Base-by-base conservation (phyloP, 106 monocot genomes). In the Apostasia ramifera region DNA sequence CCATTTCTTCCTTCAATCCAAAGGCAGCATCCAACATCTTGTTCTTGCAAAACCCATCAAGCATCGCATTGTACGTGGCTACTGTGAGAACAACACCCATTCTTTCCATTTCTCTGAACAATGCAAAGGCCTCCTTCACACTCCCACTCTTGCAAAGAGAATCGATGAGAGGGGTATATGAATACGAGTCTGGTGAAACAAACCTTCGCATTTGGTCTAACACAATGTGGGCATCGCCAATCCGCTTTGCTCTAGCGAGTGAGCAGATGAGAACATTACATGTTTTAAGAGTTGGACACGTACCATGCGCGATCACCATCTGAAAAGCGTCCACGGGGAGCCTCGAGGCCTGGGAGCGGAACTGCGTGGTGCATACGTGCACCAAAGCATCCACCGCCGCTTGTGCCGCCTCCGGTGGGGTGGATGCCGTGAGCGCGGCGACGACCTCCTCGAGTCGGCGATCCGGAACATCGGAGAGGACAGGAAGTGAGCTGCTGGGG, bases 11-110 rank as follows among this genome's bases (percentile, higher is more conserved):
- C 71, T 84, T 92, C 59, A 82, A 84, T 44, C 45, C 8, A 57
- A 95, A 74, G 10, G 77, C 95, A 53, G 78, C 80, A 9, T 80
- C 67, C 50, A 91, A 12, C 80, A 75, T 86, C 55, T 59, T 66
- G 3, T 63, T 79, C 82, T 84, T 95, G 76, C 84, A 84, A n/a
- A 95, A 70, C 14, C 91, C 91, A 66, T 91, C 84, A 8, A 91
- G 73, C 13, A 95, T 67, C 1, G 70, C 86, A 79, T 95, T 95
- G 73, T 86, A 95, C 3, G 95, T 79, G 12, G 91, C 85, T 10
- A 89, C 78, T 12, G 70, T 80, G 0, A 88, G 82, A 40, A n/a
- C 0, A 55, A 89, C 57, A 5, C 86, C 84, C 0, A 54, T 8
- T 6, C 66, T 82, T 66, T 83, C 77, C 89, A 95, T 86, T 71